A percentile compares a stretch with the other conserved stretches of the same genome.
These are phyloP conservation scores for Penicillium sp. DNA, from an alignment of 2,329 filamentous ascomycete genomes.

Conservation along the genomic window DNA sequence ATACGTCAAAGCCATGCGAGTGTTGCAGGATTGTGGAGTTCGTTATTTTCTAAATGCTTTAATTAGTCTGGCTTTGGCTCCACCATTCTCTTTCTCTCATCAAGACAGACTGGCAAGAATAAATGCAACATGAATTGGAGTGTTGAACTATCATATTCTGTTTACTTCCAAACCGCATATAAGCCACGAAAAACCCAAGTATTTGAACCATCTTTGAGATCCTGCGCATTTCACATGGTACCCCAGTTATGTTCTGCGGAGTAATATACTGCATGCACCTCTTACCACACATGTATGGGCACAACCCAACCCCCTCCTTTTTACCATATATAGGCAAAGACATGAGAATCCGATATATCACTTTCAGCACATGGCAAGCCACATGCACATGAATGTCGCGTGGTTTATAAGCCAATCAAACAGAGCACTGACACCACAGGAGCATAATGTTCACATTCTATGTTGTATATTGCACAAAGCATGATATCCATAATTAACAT, in stretches of 20 bases:
- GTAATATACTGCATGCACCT: conserved; percentile 12
- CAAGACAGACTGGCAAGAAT: background rate
- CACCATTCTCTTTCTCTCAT: background rate
- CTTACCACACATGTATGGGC: background rate
- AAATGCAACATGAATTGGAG: background rate
- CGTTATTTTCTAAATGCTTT: background rate
- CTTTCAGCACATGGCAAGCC: conserved; percentile 24
- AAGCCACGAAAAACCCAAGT: background rate
- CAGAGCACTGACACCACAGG: background rate
- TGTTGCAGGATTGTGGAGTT: conserved; percentile 23
- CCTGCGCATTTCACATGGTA: conserved; percentile 12
- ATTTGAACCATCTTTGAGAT: background rate
- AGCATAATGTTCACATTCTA: background rate
- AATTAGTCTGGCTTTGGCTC: background rate
- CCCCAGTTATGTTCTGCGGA: conserved; percentile 12
- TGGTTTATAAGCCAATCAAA: background rate
- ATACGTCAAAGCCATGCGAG: conserved; percentile 10
- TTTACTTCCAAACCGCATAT: no score
- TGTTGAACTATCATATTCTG: background rate
- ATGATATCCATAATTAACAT: no score
- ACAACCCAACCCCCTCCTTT: background rate
- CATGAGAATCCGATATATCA: conserved; percentile 20
- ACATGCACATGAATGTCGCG: conserved; percentile 17
- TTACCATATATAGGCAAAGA: conserved; percentile 6
- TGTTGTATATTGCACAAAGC: no score